Evolutionary conservation across 768 basidiomycete genomes (phyloP).

Genomic region (Lanmaoa pseudosensibilis): DNA sequence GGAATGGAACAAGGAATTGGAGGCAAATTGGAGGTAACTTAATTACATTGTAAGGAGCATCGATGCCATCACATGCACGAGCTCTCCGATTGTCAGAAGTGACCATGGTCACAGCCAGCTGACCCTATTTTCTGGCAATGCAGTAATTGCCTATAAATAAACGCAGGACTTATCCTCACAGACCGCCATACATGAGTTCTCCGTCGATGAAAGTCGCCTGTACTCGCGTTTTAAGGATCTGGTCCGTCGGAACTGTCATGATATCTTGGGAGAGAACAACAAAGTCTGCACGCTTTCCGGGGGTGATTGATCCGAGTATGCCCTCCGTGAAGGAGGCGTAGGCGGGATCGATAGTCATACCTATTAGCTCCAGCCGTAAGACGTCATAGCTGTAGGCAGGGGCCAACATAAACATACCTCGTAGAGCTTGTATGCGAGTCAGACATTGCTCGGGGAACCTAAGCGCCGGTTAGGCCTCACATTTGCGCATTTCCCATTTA

Average conservation of each 20-base stretch:
- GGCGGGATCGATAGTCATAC: slow-evolving; percentile 86
- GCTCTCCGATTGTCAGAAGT: background rate
- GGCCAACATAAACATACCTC: slow-evolving; percentile 42
- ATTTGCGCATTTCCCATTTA: background rate
- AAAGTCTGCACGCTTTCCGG: slow-evolving; percentile 83
- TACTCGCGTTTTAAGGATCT: slow-evolving; percentile 69
- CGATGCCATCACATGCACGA: background rate
- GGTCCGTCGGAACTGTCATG: slow-evolving; percentile 57
- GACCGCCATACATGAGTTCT: slow-evolving; percentile 42
- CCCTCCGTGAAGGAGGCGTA: slow-evolving; percentile 83
- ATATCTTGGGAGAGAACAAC: slow-evolving; percentile 84
- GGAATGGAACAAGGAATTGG: background rate
- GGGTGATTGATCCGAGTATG: slow-evolving; percentile 69
- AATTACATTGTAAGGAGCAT: background rate
- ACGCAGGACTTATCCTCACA: slow-evolving; percentile 22
- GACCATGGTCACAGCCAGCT: background rate
- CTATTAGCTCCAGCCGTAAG: slow-evolving; percentile 35
- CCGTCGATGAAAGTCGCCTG: slow-evolving; percentile 82
- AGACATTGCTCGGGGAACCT: slow-evolving; percentile 86
- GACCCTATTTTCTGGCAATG: background rate
- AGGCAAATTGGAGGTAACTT: background rate
- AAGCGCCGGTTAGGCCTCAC: background rate
- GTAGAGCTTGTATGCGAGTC: slow-evolving; percentile 72
- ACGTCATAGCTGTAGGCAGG: background rate
- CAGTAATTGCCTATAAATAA: background rate